Evolutionary conservation across 257 asterid species (phyloP).

Genomic region (Orobanche coerulescens): DNA sequence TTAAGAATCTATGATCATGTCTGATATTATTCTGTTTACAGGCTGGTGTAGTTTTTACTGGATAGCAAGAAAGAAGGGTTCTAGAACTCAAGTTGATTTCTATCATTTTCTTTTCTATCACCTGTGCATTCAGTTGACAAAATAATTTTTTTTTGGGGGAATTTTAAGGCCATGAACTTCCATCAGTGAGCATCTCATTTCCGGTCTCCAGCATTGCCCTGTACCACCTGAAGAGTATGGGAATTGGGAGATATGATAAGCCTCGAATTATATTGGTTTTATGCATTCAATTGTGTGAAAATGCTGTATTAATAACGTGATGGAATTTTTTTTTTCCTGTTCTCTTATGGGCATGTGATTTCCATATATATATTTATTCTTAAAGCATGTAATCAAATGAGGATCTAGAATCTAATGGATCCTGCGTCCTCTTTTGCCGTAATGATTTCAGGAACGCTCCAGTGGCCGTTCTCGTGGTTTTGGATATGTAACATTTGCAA

Average conservation of each 20-base stretch:
- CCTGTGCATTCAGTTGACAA: neutral
- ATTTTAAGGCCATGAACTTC: neutral
- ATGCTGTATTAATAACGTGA: neutral
- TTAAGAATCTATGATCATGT: neutral
- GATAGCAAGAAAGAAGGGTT: no score
- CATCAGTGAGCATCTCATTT: neutral
- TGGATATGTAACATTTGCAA: constrained; percentile 87
- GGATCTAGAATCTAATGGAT: neutral
- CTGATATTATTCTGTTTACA: no score
- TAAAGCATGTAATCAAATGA: neutral
- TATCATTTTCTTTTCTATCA: neutral
- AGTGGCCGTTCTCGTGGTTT: constrained; percentile 98
- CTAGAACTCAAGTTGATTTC: no score
- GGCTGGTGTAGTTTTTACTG: no score
- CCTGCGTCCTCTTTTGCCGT: constrained; percentile 17
- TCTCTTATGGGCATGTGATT: neutral
- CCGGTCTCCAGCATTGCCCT: neutral
- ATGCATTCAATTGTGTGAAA: neutral
- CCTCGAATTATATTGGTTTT: neutral
- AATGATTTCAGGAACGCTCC: constrained; percentile 68
- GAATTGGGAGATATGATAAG: neutral
- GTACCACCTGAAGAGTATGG: neutral
- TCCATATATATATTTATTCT: constrained; percentile 7
- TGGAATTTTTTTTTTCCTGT: neutral
- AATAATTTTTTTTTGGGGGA: neutral